Evolutionary conservation across 208 protist species (phyloP).

Genomic region (Trypanosoma mega): DNA sequence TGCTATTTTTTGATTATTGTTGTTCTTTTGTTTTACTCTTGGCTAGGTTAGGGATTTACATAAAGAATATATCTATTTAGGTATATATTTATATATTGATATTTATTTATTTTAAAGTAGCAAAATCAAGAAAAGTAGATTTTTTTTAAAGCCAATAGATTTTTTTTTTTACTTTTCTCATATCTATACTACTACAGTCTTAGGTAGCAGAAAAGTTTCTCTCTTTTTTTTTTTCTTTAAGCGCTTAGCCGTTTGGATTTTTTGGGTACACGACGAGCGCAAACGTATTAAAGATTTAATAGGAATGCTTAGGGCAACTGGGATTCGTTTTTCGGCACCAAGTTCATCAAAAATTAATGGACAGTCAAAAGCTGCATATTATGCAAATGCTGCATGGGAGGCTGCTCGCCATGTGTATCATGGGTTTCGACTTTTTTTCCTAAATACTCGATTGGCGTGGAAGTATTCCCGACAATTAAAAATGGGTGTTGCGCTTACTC

Average conservation of each 20-base stretch:
- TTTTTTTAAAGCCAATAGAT: constrained; percentile 12
- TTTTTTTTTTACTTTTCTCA: constrained; percentile 3
- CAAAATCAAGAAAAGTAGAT: constrained; percentile 15
- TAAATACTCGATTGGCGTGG: constrained; percentile 87
- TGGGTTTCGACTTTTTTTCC: constrained; percentile 86
- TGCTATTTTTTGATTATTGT: constrained; percentile 5
- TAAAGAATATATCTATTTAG: too few species aligned
- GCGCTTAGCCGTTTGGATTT: neutral
- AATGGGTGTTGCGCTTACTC: constrained; percentile 79
- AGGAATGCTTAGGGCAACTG: constrained; percentile 21
- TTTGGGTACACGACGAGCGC: neutral
- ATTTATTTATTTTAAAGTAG: constrained; percentile 15
- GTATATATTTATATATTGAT: constrained; percentile 9
- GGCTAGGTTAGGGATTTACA: too few species aligned
- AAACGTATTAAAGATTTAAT: neutral
- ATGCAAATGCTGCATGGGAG: constrained; percentile 44
- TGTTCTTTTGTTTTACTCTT: constrained; percentile 10
- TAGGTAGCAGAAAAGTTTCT: neutral
- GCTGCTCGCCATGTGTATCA: constrained; percentile 85
- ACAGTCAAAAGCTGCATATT: constrained; percentile 29
- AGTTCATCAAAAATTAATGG: constrained; percentile 11
- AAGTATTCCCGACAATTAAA: constrained; percentile 86
- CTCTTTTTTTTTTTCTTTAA: too few species aligned
- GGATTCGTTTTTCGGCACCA: constrained; percentile 15
- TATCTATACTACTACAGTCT: neutral